These are phyloP conservation scores for Podila epigama DNA, from an alignment of 192 early-diverging fungal species.

Conservation along the genomic window DNA sequence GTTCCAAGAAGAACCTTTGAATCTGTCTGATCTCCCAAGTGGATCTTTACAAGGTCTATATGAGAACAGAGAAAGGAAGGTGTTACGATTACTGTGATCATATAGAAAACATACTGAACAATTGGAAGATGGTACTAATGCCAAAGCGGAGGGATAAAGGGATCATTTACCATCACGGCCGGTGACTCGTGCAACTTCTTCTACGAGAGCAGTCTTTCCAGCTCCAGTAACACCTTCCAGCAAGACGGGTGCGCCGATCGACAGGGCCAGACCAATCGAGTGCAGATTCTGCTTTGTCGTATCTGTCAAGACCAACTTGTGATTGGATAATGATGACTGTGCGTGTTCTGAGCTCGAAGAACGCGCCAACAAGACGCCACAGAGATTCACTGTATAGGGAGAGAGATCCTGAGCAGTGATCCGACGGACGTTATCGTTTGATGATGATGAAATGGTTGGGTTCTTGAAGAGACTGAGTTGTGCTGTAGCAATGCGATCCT, in stretches of 20 bases:
- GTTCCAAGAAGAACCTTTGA: slow-evolving; percentile 94
- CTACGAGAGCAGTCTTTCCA: slow-evolving; percentile 92
- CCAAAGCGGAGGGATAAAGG: too few species aligned
- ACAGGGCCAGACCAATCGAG: slow-evolving; percentile 83
- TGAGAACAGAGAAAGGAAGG: background rate
- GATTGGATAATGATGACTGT: slow-evolving; percentile 13
- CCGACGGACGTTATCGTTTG: background rate
- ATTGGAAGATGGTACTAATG: too few species aligned
- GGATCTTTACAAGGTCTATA: slow-evolving; percentile 86
- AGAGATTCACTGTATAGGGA: slow-evolving; percentile 64
- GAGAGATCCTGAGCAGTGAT: slow-evolving; percentile 55
- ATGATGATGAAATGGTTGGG: slow-evolving; percentile 19
- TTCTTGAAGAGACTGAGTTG: slow-evolving; percentile 55
- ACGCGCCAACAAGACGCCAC: slow-evolving; percentile 71
- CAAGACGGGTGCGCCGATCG: slow-evolving; percentile 86
- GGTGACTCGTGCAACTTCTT: slow-evolving; percentile 82
- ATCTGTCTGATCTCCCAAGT: slow-evolving; percentile 96
- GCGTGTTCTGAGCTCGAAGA: slow-evolving; percentile 17
- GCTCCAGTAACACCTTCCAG: slow-evolving; percentile 84
- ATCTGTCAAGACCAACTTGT: slow-evolving; percentile 75
- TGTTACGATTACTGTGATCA: too few species aligned
- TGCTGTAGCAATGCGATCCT: slow-evolving; percentile 54
- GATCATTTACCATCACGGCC: slow-evolving; percentile 61
- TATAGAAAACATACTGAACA: background rate
- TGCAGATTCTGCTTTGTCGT: slow-evolving; percentile 81